phyloP scores from a whole-genome alignment of 2,329 filamentous ascomycete species.

The Fusarium foetens region DNA sequence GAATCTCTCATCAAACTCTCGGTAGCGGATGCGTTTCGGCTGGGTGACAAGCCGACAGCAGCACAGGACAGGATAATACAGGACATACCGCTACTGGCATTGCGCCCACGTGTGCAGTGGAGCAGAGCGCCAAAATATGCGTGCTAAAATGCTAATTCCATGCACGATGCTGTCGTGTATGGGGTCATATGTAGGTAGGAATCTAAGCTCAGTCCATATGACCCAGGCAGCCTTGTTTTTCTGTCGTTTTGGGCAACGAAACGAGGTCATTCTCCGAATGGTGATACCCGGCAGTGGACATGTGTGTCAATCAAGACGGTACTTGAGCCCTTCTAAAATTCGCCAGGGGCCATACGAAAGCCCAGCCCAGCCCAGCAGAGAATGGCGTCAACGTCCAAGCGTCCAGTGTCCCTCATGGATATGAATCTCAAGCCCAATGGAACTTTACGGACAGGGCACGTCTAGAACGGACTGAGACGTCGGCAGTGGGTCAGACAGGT shows the following conservation, averaged over 20 bases:
- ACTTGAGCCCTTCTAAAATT: conserved; percentile 26
- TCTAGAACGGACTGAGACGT: conserved; percentile 34
- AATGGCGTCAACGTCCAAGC: conserved; percentile 44
- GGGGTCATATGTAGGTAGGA: conserved; percentile 8
- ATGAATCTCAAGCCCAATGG: conserved; percentile 25
- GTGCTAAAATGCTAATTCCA: conserved; percentile 5
- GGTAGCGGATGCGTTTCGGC: conserved; percentile 20
- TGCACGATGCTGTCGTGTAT: conserved; percentile 12
- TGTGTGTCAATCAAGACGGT: conserved; percentile 20
- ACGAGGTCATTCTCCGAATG: conserved; percentile 6
- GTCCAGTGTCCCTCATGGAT: conserved; percentile 21
- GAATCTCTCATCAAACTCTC: conserved; percentile 21
- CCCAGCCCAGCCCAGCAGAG: background rate
- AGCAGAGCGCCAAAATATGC: conserved; percentile 23
- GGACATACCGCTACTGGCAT: conserved; percentile 38
- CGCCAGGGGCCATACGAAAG: conserved; percentile 32
- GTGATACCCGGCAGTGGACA: conserved; percentile 22
- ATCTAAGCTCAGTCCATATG: conserved; percentile 7
- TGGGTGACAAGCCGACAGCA: conserved; percentile 20
- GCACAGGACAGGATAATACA: conserved; percentile 11
- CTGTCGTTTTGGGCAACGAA: background rate
- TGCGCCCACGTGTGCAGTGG: conserved; percentile 43
- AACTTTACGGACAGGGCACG: conserved; percentile 5
- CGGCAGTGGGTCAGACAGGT: conserved; percentile 39
- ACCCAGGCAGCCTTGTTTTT: background rate